Evolutionary conservation across 768 basidiomycete genomes (phyloP), one percentile per base, ranked within the genome.

Genomic region (Phaeolepiota aurea): DNA sequence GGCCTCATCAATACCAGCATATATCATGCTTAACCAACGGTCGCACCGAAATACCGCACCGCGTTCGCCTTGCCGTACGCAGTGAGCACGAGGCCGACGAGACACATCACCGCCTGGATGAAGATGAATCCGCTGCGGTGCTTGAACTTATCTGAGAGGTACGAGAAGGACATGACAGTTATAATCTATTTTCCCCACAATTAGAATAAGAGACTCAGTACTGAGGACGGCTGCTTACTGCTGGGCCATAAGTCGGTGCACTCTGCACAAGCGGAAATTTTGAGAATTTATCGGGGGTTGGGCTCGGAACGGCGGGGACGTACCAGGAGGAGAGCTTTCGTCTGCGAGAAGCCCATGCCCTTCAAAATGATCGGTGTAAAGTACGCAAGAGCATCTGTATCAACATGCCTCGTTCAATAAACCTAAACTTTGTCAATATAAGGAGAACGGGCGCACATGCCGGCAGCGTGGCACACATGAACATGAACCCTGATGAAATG

Each of bases 311-410:
- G 7, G 36, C 43, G 20, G 19, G 18, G 7, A 42, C 64, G 41
- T 45, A 70, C 69, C 15, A 70, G 57, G 45, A 74, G 64, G n/a
- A 72, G 51, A n/a, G 65, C 45, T 16, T 50, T 46, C 3, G 58
- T 54, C 21, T 41, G 44, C 14, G 55, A 52, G 62, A 63, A 73
- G 4, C 72, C 71, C 63, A 74, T 64, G 20, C 63, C 64, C 34
- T 54, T 61, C 23, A 74, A 53, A 43, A 74, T 72, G 32, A 69
- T 64, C 3, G 70, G 62, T 38, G 69, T 58, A 51, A 72, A 74
- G 52, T 68, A 71, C 15, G 65, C 64, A 44, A 65, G 61, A 5
- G 65, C 62, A 49, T 63, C 65, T 68, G 41, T 5, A n/a, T n/a
- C n/a, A n/a, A n/a, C n/a, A n/a, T n/a, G n/a, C n/a, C n/a, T n/a